Base-by-base conservation (phyloP, 164 flowering plant genomes). In the Akebia trifoliata region DNA sequence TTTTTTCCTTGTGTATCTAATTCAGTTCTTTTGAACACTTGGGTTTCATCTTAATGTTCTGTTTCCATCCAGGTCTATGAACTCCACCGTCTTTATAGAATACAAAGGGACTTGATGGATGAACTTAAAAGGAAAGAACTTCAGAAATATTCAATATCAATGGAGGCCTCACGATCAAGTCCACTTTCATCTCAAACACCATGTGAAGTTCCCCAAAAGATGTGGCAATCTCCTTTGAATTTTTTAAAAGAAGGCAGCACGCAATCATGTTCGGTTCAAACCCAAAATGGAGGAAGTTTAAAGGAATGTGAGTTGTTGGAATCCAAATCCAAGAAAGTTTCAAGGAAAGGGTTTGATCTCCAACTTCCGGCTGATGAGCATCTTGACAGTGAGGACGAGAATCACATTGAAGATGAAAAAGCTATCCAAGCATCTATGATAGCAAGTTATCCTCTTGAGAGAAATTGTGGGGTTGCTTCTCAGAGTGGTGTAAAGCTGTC, bases 361-460 rank as follows among this genome's bases (percentile, higher is more conserved):
- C 82, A 80, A 63, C 91, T 87, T 63, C 95, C 96, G 17, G 90
- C 97, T 24, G 91, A 83, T 71, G 85, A 72, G 58, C 84, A 83
- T 61, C 74, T 87, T 35, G 94, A 86, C 55, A 71, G 75, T 21
- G 89, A 87, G 56, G 92, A 79, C 55, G 77, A 50, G 24, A 79
- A 77, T 52, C 69, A 60, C 34, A 17, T 44, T 26, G 74, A 59
- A 44, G 72, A 69, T 21, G 70, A 57, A 44, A 76, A 69, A 22
- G 58, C n/a, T n/a, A n/a, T n/a, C n/a, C n/a, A n/a, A n/a, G n/a
- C n/a, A n/a, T n/a, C n/a, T n/a, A n/a, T n/a, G n/a, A n/a, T n/a
- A n/a, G n/a, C n/a, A n/a, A n/a, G n/a, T n/a, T n/a, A 26, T 28
- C 56, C 69, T 58, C 73, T 66, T 8, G 61, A 60, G 63, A 58